Evolutionary conservation across 352 stramenopile species (phyloP).

Genomic region (Thalassiosira hispida): DNA sequence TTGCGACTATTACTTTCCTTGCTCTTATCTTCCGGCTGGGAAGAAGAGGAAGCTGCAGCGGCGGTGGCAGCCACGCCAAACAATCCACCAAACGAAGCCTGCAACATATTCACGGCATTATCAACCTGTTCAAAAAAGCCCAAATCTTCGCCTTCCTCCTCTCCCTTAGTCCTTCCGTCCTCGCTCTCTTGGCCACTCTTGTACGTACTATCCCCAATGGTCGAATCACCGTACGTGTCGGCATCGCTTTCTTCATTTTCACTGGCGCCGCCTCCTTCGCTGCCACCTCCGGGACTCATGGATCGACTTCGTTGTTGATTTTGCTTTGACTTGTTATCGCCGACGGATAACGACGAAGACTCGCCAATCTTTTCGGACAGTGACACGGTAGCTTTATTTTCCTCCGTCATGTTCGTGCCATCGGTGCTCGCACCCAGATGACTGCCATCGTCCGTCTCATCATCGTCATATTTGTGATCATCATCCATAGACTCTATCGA

Average conservation of each 20-base stretch:
- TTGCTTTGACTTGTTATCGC: too few relatives aligned
- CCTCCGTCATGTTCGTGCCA: too few relatives aligned
- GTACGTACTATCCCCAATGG: slow-evolving; percentile 31
- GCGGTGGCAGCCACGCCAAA: slow-evolving; percentile 14
- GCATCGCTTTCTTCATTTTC: slow-evolving; percentile 17
- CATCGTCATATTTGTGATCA: slow-evolving; percentile 20
- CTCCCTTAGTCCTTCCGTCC: background rate
- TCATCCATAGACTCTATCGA: background rate
- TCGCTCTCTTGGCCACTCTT: slow-evolving; percentile 19
- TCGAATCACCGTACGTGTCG: slow-evolving; percentile 41
- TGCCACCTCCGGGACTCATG: too few relatives aligned
- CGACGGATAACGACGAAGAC: too few relatives aligned
- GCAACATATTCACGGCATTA: slow-evolving; percentile 22
- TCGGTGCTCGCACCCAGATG: background rate
- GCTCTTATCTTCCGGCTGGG: background rate
- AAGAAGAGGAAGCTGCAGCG: background rate
- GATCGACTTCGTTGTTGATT: too few relatives aligned
- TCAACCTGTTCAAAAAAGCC: slow-evolving; percentile 35
- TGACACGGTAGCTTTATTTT: background rate
- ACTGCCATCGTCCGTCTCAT: slow-evolving; percentile 16
- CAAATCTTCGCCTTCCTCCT: slow-evolving; percentile 7
- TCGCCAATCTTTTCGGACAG: slow-evolving; percentile 2
- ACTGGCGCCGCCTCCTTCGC: background rate
- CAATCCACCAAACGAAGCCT: slow-evolving; percentile 29
- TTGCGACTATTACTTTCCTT: background rate